These are phyloP conservation scores for Exophiala spinifera DNA, from an alignment of 2,329 filamentous ascomycete genomes.

Conservation along the genomic window DNA sequence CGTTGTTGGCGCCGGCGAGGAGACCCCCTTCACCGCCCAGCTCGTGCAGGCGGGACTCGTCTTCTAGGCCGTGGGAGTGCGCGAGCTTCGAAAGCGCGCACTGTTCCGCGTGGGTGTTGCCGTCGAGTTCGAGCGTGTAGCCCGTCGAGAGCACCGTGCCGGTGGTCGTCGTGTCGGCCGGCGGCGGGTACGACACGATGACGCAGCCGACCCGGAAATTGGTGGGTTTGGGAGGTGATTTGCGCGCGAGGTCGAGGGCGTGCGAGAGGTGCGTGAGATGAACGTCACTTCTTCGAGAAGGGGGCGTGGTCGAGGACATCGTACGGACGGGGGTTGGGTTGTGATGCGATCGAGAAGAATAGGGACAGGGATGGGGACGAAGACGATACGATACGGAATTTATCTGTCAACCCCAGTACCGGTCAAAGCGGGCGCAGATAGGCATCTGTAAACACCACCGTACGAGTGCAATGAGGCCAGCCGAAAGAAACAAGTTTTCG, in stretches of 20 bases:
- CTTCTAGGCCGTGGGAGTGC: conserved; percentile 35
- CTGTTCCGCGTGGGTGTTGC: conserved; percentile 96
- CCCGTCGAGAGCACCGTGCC: conserved; percentile 67
- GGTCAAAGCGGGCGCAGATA: too few relatives aligned
- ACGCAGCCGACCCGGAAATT: conserved; percentile 95
- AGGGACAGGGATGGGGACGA: too few relatives aligned
- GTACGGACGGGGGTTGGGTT: too few relatives aligned
- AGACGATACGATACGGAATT: too few relatives aligned
- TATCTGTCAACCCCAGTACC: too few relatives aligned
- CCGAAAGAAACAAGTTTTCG: too few relatives aligned
- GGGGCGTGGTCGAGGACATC: too few relatives aligned
- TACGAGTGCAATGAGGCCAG: too few relatives aligned
- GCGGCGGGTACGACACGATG: conserved; percentile 52
- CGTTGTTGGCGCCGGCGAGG: conserved; percentile 40
- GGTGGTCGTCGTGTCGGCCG: conserved; percentile 35
- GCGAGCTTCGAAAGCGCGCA: conserved; percentile 74
- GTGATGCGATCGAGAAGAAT: too few relatives aligned
- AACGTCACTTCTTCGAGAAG: background rate
- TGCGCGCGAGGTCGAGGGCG: conserved; percentile 70
- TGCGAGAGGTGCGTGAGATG: conserved; percentile 60
- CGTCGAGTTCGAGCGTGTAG: conserved; percentile 83
- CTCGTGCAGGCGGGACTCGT: conserved; percentile 55
- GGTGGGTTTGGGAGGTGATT: conserved; percentile 79
- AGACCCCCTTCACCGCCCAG: too few relatives aligned
- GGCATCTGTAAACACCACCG: too few relatives aligned